Conservation (phyloP, 208 protist genomes). For the Angomonas deanei region DNA sequence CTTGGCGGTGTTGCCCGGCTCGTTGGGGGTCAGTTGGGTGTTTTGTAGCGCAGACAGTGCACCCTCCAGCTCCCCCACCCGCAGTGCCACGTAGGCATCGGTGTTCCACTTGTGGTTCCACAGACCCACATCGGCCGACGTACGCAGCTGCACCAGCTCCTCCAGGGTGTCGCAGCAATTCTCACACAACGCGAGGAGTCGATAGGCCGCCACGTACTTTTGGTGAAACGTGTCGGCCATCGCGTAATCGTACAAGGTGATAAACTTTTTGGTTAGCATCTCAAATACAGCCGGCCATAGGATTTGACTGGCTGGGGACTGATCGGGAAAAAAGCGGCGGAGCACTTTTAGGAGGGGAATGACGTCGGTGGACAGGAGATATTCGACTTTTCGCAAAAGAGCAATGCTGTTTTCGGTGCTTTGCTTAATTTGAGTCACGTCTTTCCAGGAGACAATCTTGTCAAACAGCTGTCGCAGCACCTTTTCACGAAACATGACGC, state of each 20-base stretch:
- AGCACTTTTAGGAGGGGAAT: conserved; percentile 51
- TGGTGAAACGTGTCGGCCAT: conserved; percentile 72
- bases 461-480: conserved; percentile 62
- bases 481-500: conserved; percentile 43
- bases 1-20: neutral
- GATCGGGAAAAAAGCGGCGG: conserved; percentile 29
- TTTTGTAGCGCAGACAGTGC: conserved; percentile 4
- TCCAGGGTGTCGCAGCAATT: conserved; percentile 38
- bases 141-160: conserved; percentile 48
- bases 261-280: conserved; percentile 71
- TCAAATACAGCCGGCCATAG: conserved; percentile 80
- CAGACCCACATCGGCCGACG: conserved; percentile 56
- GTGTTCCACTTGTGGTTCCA: conserved; percentile 88
- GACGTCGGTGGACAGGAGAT: conserved; percentile 24
- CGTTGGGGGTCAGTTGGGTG: neutral
- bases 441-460: conserved; percentile 71
- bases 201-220: conserved; percentile 61
- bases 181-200: conserved; percentile 51
- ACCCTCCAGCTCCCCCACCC: conserved; percentile 47
- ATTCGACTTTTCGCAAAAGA: conserved; percentile 44
- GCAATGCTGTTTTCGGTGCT: conserved; percentile 46
- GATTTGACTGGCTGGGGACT: conserved; percentile 46
- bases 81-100: conserved; percentile 77
- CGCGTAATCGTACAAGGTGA: conserved; percentile 64
- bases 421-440: conserved; percentile 66